Conservation (phyloP, 352 stramenopile genomes). For the Globisporangium polare region DNA sequence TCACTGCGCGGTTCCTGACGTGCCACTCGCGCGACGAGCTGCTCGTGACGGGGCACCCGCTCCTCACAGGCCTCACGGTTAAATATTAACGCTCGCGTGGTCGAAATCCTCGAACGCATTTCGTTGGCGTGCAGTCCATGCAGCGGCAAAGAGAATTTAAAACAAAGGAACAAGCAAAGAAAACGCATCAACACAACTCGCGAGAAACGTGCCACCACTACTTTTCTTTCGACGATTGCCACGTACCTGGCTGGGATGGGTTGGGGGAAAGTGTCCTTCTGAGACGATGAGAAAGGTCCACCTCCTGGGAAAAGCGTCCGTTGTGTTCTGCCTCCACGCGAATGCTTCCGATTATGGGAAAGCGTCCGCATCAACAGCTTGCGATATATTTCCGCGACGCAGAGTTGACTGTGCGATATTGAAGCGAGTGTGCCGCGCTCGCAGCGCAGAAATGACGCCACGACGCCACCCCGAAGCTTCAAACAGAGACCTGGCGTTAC, state of each 20-base stretch:
- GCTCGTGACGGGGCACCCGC: constrained; percentile 56
- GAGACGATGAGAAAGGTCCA: background rate
- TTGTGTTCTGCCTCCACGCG: background rate
- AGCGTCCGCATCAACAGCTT: background rate
- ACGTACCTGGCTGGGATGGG: too few species aligned
- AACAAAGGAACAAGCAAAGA: background rate
- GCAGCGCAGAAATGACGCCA: background rate
- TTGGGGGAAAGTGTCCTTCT: background rate
- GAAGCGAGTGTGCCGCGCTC: too few species aligned
- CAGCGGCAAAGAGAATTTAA: background rate
- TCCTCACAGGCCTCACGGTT: constrained; percentile 70
- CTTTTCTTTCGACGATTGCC: background rate
- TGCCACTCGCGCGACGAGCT: constrained; percentile 63
- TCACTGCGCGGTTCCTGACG: constrained; percentile 68
- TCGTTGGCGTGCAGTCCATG: background rate
- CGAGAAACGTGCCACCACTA: background rate
- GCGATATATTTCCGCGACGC: too few species aligned
- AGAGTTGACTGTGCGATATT: too few species aligned
- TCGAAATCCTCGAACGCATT: background rate
- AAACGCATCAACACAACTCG: background rate
- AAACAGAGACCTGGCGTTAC: background rate
- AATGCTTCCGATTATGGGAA: background rate
- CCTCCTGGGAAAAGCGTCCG: background rate
- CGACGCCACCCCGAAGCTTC: background rate
- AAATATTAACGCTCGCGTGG: constrained; percentile 36